Conservation (phyloP, 176 grass and related monocot genomes). For the Paspalum notatum region DNA sequence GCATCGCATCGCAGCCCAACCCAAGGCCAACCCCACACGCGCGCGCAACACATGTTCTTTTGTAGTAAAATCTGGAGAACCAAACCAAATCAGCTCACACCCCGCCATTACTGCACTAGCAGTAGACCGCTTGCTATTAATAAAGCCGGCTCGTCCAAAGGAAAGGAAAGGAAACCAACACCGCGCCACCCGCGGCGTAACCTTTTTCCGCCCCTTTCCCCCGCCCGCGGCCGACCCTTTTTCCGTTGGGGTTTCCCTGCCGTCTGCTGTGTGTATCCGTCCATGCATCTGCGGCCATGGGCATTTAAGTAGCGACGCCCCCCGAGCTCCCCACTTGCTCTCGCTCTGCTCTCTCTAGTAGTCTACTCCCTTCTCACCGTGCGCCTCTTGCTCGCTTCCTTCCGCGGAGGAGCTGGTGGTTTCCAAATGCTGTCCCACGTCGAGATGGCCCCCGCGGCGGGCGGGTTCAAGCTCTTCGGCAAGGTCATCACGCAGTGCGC, state of each 20-base stretch:
- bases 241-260: too few species aligned
- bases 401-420: not conserved
- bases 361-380: not conserved
- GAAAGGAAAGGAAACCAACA: not conserved
- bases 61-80: constrained; percentile 37
- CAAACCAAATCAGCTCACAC: too few species aligned
- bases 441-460: constrained; percentile 44
- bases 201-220: constrained; percentile 3
- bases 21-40: constrained; percentile 3
- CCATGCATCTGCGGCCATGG: not conserved
- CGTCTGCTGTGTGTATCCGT: not conserved
- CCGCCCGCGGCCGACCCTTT: not conserved
- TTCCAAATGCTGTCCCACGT: constrained; percentile 53
- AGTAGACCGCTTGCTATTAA: too few species aligned
- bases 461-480: constrained; percentile 69
- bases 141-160: not conserved
- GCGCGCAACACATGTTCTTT: not conserved
- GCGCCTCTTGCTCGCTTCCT: not conserved
- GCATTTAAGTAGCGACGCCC: constrained; percentile 67
- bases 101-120: too few species aligned
- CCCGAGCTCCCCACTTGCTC: not conserved
- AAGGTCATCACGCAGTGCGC: constrained; percentile 61
- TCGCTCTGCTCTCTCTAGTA: not conserved
- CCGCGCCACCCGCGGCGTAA: not conserved
- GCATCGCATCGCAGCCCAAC: not conserved